Percentiles rank a stretch among this genome's conserved stretches.
These are phyloP conservation scores for Echinosophora koreensis DNA, from an alignment of 306 rosid genomes.

Conservation along the genomic window DNA sequence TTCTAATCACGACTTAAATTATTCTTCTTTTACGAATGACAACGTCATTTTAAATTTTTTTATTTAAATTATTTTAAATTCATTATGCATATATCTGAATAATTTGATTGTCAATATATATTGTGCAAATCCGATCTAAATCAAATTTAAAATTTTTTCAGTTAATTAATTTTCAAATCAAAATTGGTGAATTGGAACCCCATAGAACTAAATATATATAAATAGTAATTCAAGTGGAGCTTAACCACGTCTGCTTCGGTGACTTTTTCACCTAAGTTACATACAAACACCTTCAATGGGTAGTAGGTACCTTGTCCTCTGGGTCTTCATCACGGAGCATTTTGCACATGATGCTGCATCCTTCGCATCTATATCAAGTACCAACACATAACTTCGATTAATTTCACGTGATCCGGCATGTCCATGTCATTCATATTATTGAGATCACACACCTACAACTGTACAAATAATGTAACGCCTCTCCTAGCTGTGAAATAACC, in stretches of 20 bases:
- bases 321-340: neutral
- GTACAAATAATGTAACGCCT: neutral
- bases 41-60: no score
- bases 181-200: neutral
- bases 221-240: neutral
- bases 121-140: no score
- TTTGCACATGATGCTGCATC: neutral
- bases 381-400: neutral
- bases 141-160: no score
- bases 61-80: no score
- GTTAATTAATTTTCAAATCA: no score
- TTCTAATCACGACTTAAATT: no score
- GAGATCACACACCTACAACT: conserved; percentile 1
- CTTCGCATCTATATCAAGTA: neutral
- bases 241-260: neutral
- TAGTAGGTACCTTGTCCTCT: neutral
- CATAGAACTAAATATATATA: neutral
- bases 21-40: no score
- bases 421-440: neutral
- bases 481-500: neutral
- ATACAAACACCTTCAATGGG: neutral
- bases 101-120: no score
- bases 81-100: no score
- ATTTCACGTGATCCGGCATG: neutral
- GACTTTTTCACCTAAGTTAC: no score